Evolutionary conservation across 2,329 filamentous ascomycete species (phyloP).

Genomic region (Pyrenochaeta sp.): DNA sequence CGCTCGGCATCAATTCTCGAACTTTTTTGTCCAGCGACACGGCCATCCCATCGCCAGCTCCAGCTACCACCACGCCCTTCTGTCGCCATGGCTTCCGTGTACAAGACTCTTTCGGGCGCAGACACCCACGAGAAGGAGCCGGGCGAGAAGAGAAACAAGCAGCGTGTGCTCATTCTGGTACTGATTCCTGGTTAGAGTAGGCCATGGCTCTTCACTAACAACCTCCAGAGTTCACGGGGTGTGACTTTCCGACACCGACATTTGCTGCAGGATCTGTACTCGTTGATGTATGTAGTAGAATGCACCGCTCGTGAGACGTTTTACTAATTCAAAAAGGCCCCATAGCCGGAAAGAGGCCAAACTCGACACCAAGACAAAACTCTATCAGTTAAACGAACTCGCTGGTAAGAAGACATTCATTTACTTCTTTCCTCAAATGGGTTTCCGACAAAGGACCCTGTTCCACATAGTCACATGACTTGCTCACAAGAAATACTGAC

Average conservation of each 20-base stretch:
- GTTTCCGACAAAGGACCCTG: too few relatives aligned
- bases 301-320: background rate
- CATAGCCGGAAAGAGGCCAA: conserved; percentile 95
- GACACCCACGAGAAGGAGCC: conserved; percentile 47
- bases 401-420: conserved; percentile 32
- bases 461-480: background rate
- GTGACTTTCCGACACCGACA: conserved; percentile 95
- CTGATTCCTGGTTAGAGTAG: conserved; percentile 4
- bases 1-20: conserved; percentile 38
- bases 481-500: conserved; percentile 12
- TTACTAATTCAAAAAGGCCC: conserved; percentile 56
- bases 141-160: conserved; percentile 52
- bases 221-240: conserved; percentile 74
- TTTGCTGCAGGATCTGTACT: conserved; percentile 85
- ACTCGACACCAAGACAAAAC: conserved; percentile 93
- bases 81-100: conserved; percentile 61
- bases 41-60: conserved; percentile 14
- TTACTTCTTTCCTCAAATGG: too few relatives aligned
- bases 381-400: conserved; percentile 57
- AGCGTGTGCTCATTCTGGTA: conserved; percentile 79
- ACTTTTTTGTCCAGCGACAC: conserved; percentile 26
- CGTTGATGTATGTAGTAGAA: conserved; percentile 66
- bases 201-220: conserved; percentile 32
- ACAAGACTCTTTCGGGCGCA: conserved; percentile 61
- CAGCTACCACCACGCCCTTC: conserved; percentile 17